Evolutionary conservation across 805 yeast genomes (phyloP).

Genomic region (Candida coquimbonensis): DNA sequence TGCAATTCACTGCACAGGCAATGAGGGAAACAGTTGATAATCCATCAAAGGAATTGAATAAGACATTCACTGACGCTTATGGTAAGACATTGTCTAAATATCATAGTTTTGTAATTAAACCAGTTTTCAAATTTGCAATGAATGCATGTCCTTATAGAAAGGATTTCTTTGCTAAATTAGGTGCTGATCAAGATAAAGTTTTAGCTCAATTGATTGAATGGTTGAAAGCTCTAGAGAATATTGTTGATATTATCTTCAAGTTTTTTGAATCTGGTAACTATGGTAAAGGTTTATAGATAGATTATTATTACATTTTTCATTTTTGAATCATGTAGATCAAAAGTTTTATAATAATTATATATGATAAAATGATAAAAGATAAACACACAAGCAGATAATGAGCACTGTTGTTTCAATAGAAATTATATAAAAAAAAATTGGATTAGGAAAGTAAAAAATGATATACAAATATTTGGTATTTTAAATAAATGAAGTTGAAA

Average conservation of each 20-base stretch:
- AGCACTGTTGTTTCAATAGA: background rate
- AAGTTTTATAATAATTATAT: too few relatives aligned
- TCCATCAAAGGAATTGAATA: conserved; percentile 57
- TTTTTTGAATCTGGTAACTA: conserved; percentile 77
- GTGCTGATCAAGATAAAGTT: conserved; percentile 66
- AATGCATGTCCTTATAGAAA: conserved; percentile 89
- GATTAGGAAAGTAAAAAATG: too few relatives aligned
- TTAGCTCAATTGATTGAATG: conserved; percentile 57
- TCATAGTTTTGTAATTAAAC: conserved; percentile 77
- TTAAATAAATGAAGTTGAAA: too few relatives aligned
- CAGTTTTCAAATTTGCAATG: conserved; percentile 90
- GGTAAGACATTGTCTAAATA: conserved; percentile 70
- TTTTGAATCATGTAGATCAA: background rate
- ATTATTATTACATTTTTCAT: background rate
- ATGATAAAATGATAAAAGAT: too few relatives aligned
- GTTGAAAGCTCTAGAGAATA: conserved; percentile 69
- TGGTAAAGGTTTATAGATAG: conserved; percentile 70
- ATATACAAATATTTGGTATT: too few relatives aligned
- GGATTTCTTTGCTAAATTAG: conserved; percentile 77
- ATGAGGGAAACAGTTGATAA: conserved; percentile 70
- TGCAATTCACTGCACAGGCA: conserved; percentile 86
- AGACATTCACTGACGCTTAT: conserved; percentile 81
- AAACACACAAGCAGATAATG: too few relatives aligned
- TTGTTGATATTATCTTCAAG: conserved; percentile 65
- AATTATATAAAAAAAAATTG: background rate